A percentile compares a stretch with the other conserved stretches of the same genome.
Evolutionary conservation across 2,329 filamentous ascomycete species (phyloP).

Genomic region (Plectosphaerella sp.): DNA sequence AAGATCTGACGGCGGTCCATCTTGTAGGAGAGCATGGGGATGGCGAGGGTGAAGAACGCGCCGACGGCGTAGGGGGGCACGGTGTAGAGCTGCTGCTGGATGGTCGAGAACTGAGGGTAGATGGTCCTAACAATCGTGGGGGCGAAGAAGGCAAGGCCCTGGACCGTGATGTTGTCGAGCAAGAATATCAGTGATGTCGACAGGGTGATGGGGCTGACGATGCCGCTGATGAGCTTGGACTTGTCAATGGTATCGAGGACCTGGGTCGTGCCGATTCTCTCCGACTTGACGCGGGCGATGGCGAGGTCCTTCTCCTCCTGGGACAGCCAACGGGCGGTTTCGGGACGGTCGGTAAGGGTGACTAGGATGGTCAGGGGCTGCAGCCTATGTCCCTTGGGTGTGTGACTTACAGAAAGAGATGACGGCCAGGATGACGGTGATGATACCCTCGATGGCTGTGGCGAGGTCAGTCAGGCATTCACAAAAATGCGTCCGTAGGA

Average conservation of each 20-base stretch:
- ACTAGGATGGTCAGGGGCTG: slow-evolving; percentile 17
- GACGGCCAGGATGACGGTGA: slow-evolving; percentile 27
- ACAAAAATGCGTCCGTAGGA: too few species aligned
- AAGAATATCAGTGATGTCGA: slow-evolving; percentile 54
- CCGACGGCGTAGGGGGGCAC: slow-evolving; percentile 67
- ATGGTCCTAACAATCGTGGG: slow-evolving; percentile 69
- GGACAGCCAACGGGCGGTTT: slow-evolving; percentile 61
- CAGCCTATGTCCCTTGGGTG: too few species aligned
- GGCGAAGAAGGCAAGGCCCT: slow-evolving; percentile 67
- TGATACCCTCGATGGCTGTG: slow-evolving; percentile 18
- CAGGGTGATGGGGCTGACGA: slow-evolving; percentile 54
- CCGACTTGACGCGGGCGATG: slow-evolving; percentile 62
- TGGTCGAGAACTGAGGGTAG: slow-evolving; percentile 52
- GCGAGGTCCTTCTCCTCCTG: slow-evolving; percentile 63
- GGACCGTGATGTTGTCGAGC: slow-evolving; percentile 66
- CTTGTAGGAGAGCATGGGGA: slow-evolving; percentile 56
- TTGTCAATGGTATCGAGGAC: slow-evolving; percentile 59
- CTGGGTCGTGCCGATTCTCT: slow-evolving; percentile 54
- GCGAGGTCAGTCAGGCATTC: too few species aligned
- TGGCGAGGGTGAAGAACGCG: slow-evolving; percentile 54
- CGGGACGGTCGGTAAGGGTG: slow-evolving; percentile 64
- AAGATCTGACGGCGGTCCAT: slow-evolving; percentile 56
- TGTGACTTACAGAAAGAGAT: slow-evolving; percentile 41
- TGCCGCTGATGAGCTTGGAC: slow-evolving; percentile 55
- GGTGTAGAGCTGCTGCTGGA: slow-evolving; percentile 63